Evolutionary conservation across 768 basidiomycete species (phyloP).

Genomic region (Lepiota brunneoincarnata): DNA sequence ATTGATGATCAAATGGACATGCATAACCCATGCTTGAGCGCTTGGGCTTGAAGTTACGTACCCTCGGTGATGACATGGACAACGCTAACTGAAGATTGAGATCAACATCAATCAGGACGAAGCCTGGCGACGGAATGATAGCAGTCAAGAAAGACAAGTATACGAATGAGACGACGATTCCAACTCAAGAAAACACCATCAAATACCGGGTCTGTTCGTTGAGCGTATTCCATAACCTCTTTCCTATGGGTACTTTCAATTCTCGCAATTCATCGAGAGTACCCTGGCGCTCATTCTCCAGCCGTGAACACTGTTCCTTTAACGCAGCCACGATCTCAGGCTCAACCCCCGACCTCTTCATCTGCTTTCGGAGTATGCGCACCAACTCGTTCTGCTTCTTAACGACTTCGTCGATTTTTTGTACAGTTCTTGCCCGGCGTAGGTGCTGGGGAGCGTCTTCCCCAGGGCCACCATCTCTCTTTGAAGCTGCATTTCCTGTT

Average conservation of each 20-base stretch:
- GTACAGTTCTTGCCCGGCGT: conserved; percentile 21
- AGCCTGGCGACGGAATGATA: too few relatives aligned
- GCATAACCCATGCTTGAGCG: too few relatives aligned
- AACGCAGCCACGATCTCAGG: conserved; percentile 1
- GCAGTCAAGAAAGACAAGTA: not conserved
- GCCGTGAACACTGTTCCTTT: not conserved
- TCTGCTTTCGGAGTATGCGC: conserved; percentile 4
- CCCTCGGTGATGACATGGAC: too few relatives aligned
- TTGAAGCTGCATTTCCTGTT: conserved; percentile 14
- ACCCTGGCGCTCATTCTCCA: not conserved
- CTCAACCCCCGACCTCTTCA: not conserved
- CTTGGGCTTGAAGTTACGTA: too few relatives aligned
- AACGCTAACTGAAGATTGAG: too few relatives aligned
- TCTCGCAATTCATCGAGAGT: not conserved
- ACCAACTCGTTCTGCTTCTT: conserved; percentile 18
- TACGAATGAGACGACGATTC: not conserved
- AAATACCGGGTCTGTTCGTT: conserved; percentile 3
- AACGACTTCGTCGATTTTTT: conserved; percentile 23
- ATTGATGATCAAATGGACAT: too few relatives aligned
- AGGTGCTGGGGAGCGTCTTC: conserved; percentile 21
- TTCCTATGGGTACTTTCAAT: conserved; percentile 1
- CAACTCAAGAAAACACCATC: not conserved
- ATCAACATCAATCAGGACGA: too few relatives aligned
- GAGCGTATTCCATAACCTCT: not conserved
- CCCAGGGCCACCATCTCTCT: conserved; percentile 21